Evolutionary conservation across 345 rosid genomes (phyloP), one percentile per base, ranked within the genome.

Genomic region (Orychophragmus violaceus): DNA sequence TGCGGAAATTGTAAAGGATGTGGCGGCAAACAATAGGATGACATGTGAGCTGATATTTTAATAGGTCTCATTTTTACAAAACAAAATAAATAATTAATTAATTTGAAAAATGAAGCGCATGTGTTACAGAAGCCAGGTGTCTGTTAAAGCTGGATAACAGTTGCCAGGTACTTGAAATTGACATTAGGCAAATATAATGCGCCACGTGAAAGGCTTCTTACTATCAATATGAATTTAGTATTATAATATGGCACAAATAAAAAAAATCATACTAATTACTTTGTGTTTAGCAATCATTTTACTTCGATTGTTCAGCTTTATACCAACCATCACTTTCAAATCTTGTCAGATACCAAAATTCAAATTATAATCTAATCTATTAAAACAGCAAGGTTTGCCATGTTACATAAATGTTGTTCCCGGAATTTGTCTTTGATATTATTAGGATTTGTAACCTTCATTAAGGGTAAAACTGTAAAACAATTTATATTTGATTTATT

Each of bases 111-210:
- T 2, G 50, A 44, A 44, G 41, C 51, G 67, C 67, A 67, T 60
- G 68, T 59, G 60, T 41, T 22, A 54, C 46, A 51, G 4, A 45
- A 9, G 21, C 27, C 77, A 74, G 73, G 69, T 74, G 73, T 74
- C 42, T 1, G 5, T 32, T 53, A 27, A 44, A 44, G 52, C 53
- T 44, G 39, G 42, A 52, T 24, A 50, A 41, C 56, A 59, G 56
- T 73, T 73, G 77, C 57, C 72, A 66, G 57, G 68, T 66, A 24
- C 24, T 23, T 74, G 72, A 74, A 74, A 57, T 74, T 59, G 77
- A 74, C 73, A 60, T 63, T 61, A 61, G 69, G 77, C 77, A 66
- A 51, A 59, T 66, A 59, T 62, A 53, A 59, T 52, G 59, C 58
- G 77, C 77, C 77, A 74, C 77, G 77, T 67, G 59, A 61, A 74